These are phyloP conservation scores for Pestalotiopsis sp. DNA, from an alignment of 2,329 filamentous ascomycete genomes.

Conservation along the genomic window DNA sequence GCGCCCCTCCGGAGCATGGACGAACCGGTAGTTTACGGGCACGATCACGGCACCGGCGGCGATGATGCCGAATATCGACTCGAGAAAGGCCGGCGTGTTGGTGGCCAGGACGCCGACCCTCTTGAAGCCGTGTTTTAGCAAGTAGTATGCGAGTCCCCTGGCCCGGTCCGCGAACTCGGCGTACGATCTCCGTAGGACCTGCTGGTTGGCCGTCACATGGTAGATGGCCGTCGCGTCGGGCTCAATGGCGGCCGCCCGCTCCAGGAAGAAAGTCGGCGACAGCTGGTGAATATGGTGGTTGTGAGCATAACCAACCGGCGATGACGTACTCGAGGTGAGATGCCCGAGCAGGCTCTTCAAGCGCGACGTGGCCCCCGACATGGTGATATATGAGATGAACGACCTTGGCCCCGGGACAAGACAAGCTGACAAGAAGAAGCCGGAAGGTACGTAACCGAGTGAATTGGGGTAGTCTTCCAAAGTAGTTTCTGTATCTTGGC, in stretches of 20 bases:
- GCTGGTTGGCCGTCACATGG: slow-evolving; percentile 79
- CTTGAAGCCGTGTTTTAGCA: slow-evolving; percentile 72
- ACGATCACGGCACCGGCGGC: slow-evolving; percentile 81
- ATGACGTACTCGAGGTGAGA: slow-evolving; percentile 38
- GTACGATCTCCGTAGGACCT: slow-evolving; percentile 76
- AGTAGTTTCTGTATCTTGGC: too few relatives aligned
- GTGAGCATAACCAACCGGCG: slow-evolving; percentile 42
- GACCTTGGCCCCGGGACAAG: too few relatives aligned
- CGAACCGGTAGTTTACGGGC: slow-evolving; percentile 54
- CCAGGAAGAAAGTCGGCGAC: slow-evolving; percentile 84
- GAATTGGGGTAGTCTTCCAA: not conserved
- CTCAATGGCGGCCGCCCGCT: slow-evolving; percentile 84
- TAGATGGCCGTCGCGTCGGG: slow-evolving; percentile 83
- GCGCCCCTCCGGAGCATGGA: not conserved
- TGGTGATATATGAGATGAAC: slow-evolving; percentile 32
- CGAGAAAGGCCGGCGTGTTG: slow-evolving; percentile 93
- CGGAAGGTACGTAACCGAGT: not conserved
- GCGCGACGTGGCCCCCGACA: slow-evolving; percentile 67
- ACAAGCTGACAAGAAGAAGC: not conserved
- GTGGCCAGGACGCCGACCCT: slow-evolving; percentile 85
- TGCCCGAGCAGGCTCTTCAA: slow-evolving; percentile 60
- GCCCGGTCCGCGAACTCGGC: slow-evolving; percentile 82
- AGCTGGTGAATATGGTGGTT: slow-evolving; percentile 72
- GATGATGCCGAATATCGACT: slow-evolving; percentile 84
- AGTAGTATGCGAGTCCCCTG: slow-evolving; percentile 83